Evolutionary conservation across 257 asterid genomes (phyloP).

Genomic region (Fraxinus anomala): DNA sequence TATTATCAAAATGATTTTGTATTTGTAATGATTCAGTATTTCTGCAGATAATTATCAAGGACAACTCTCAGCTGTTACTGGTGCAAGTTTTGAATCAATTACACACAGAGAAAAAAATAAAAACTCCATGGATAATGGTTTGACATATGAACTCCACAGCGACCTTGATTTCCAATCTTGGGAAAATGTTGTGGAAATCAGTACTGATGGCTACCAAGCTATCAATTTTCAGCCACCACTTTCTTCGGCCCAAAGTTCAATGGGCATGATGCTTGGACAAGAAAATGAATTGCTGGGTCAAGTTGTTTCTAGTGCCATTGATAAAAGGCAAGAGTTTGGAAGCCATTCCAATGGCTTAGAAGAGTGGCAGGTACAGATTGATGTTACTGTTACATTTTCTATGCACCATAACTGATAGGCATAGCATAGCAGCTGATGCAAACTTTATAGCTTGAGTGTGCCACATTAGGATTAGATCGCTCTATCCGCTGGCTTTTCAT

Average conservation of each 20-base stretch:
- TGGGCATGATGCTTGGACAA: constrained; percentile 47
- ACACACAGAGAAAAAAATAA: constrained; percentile 39
- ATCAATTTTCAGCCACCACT: constrained; percentile 47
- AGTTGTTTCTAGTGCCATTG: constrained; percentile 37
- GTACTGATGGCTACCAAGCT: constrained; percentile 47
- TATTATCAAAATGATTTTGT: constrained; percentile 8
- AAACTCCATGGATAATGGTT: constrained; percentile 35
- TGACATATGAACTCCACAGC: constrained; percentile 43
- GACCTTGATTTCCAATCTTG: constrained; percentile 56
- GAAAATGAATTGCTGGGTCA: constrained; percentile 52
- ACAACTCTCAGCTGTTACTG: constrained; percentile 51
- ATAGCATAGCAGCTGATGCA: neutral
- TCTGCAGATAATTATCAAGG: constrained; percentile 63
- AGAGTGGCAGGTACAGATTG: constrained; percentile 68
- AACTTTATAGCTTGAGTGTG: constrained; percentile 5
- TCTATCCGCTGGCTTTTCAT: neutral
- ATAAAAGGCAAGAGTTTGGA: constrained; percentile 43
- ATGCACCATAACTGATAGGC: neutral
- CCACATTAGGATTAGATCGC: neutral
- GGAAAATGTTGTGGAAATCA: constrained; percentile 52
- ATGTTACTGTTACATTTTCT: constrained; percentile 16
- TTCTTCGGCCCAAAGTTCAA: constrained; percentile 49
- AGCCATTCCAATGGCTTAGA: constrained; percentile 47
- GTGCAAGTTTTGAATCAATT: constrained; percentile 38
- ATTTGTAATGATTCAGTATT: constrained; percentile 24